A percentile compares a stretch with the other conserved stretches of the same genome.
Evolutionary conservation across 2,329 filamentous ascomycete genomes (phyloP).

Genomic region (Hypoxylon sp.): DNA sequence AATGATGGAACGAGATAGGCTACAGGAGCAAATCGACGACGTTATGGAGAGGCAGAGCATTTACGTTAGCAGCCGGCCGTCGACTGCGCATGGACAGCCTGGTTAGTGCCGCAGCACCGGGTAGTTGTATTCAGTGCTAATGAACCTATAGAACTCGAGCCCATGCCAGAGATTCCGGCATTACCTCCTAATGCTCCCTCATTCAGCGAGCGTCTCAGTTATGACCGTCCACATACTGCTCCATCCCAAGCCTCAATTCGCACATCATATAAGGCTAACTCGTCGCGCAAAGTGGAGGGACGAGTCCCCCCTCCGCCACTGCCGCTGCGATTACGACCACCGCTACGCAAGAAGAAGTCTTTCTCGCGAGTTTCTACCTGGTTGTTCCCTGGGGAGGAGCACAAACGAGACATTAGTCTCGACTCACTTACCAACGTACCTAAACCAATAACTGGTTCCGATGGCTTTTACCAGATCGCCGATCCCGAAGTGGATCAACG

Average conservation of each 20-base stretch:
- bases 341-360: conserved; percentile 76
- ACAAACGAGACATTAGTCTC: conserved; percentile 60
- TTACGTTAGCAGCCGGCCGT: conserved; percentile 68
- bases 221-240: conserved; percentile 59
- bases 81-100: conserved; percentile 63
- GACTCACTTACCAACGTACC: conserved; percentile 71
- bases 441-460: conserved; percentile 64
- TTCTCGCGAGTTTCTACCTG: conserved; percentile 74
- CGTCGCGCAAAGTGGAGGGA: conserved; percentile 56
- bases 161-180: conserved; percentile 71
- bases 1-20: conserved; percentile 71
- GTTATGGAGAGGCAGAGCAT: conserved; percentile 73
- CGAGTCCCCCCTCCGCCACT: conserved; percentile 68
- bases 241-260: conserved; percentile 55
- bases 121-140: conserved; percentile 21
- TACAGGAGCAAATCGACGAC: conserved; percentile 73
- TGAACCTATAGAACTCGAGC: conserved; percentile 60
- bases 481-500: conserved; percentile 54
- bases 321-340: conserved; percentile 71
- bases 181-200: conserved; percentile 71
- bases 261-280: conserved; percentile 56
- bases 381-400: conserved; percentile 61
- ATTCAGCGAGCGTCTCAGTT: conserved; percentile 69
- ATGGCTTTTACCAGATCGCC: conserved; percentile 73
- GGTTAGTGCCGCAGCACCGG: conserved; percentile 47